Evolutionary conservation across 78 protist species (phyloP).

Genomic region (Mantamonas sphyraenae): DNA sequence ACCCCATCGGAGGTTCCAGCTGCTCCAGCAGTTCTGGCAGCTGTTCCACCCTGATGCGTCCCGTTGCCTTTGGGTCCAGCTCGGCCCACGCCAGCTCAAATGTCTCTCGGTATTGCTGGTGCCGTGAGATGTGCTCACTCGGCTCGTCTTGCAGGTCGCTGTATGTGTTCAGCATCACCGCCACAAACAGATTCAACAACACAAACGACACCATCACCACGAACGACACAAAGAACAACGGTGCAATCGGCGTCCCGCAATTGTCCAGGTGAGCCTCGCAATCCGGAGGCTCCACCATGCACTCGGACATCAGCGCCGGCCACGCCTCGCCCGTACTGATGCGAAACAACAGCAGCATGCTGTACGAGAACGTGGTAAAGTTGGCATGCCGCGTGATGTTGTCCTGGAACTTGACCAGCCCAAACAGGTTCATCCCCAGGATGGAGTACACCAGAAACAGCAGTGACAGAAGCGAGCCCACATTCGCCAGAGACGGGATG

Average conservation of each 20-base stretch:
- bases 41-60: too few species aligned
- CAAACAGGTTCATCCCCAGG: conserved; percentile 24
- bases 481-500: conserved; percentile 10
- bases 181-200: conserved; percentile 16
- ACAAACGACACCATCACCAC: background rate
- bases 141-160: too few species aligned
- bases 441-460: conserved; percentile 13
- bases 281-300: background rate
- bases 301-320: conserved; percentile 21
- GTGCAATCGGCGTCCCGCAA: conserved; percentile 18
- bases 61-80: too few species aligned
- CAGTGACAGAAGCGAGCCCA: background rate
- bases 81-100: too few species aligned
- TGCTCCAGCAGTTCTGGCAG: too few species aligned
- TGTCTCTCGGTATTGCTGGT: too few species aligned
- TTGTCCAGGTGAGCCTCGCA: conserved; percentile 1
- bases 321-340: conserved; percentile 25
- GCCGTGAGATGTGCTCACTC: too few species aligned
- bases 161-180: conserved; percentile 19
- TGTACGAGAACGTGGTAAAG: background rate
- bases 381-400: background rate
- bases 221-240: conserved; percentile 18
- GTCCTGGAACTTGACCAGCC: background rate
- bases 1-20: too few species aligned
- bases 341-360: conserved; percentile 12